A percentile compares a stretch with the other conserved stretches of the same genome.
Evolutionary conservation across 768 basidiomycete genomes (phyloP).

Genomic region (Lactarius indigo): DNA sequence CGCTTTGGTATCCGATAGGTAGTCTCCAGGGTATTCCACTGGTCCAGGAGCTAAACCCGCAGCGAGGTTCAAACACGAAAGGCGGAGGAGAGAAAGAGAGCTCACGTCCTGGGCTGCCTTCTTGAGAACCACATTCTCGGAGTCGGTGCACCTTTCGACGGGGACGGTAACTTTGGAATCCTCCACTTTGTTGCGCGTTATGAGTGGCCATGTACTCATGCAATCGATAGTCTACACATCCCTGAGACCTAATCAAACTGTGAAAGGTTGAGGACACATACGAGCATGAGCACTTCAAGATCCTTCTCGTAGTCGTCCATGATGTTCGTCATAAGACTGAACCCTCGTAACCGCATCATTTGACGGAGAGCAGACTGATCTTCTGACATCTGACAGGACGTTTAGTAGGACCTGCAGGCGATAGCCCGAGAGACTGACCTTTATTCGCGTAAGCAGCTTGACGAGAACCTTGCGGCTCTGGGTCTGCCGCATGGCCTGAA

Average conservation of each 20-base stretch:
- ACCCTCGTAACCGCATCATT: constrained; percentile 89
- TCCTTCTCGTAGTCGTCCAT: constrained; percentile 74
- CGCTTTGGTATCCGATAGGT: constrained; percentile 87
- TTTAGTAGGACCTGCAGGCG: not conserved
- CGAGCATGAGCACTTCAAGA: constrained; percentile 63
- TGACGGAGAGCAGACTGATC: constrained; percentile 75
- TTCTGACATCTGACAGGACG: constrained; percentile 72
- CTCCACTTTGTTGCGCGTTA: constrained; percentile 88
- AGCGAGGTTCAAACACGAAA: not conserved
- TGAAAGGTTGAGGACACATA: constrained; percentile 37
- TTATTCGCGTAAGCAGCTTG: constrained; percentile 82
- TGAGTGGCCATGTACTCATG: constrained; percentile 75
- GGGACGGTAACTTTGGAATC: constrained; percentile 63
- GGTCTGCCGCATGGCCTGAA: constrained; percentile 88
- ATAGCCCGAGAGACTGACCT: constrained; percentile 43
- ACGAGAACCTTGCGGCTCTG: constrained; percentile 74
- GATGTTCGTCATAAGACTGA: constrained; percentile 87
- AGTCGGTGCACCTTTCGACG: constrained; percentile 51
- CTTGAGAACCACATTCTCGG: constrained; percentile 55
- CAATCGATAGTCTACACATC: constrained; percentile 54
- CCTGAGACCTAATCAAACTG: not conserved
- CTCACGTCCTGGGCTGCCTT: constrained; percentile 60
- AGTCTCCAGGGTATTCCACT: constrained; percentile 76
- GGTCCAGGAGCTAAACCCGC: constrained; percentile 57
- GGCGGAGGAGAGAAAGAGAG: not conserved